Percentiles rank a stretch among this genome's conserved stretches.
phyloP scores from a whole-genome alignment of 352 stramenopile species.

The Phytopythium boreale region DNA sequence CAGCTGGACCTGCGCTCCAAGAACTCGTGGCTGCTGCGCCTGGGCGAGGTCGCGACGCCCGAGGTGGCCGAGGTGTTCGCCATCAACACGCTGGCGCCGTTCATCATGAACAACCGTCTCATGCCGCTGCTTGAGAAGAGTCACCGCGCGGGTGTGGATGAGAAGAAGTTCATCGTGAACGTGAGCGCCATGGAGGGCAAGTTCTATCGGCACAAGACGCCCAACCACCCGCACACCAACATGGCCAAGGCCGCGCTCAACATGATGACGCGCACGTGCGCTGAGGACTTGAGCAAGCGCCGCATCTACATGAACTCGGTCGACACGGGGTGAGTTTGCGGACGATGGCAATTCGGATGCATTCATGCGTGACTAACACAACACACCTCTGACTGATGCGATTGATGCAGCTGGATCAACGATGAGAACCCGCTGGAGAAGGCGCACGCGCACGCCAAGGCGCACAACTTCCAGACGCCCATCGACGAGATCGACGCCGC shows the following conservation, averaged over 20 bases:
- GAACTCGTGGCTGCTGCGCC: conserved; percentile 96
- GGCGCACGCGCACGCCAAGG: conserved; percentile 88
- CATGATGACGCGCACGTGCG: conserved; percentile 98
- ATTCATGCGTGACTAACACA: background rate
- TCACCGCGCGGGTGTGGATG: conserved; percentile 13
- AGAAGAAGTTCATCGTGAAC: conserved; percentile 95
- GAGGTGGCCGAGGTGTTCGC: conserved; percentile 88
- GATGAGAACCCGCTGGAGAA: conserved; percentile 96
- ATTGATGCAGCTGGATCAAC: conserved; percentile 92
- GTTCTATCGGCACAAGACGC: conserved; percentile 97
- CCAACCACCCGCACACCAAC: conserved; percentile 97
- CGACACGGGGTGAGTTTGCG: conserved; percentile 86
- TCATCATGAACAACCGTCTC: conserved; percentile 95
- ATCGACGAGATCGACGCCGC: conserved; percentile 98
- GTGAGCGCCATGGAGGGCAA: conserved; percentile 98
- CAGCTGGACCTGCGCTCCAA: conserved; percentile 93
- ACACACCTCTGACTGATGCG: no score
- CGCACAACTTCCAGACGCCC: conserved; percentile 95
- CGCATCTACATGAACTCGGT: conserved; percentile 97
- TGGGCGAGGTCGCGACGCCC: conserved; percentile 90
- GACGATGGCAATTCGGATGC: no score
- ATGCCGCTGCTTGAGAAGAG: conserved; percentile 86
- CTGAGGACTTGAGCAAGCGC: conserved; percentile 92
- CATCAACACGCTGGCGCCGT: conserved; percentile 96
- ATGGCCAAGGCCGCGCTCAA: conserved; percentile 98